Percentiles rank a stretch among this genome's conserved stretches.
phyloP scores from a whole-genome alignment of 352 stramenopile species.

The Pelagophyceae sp. region DNA sequence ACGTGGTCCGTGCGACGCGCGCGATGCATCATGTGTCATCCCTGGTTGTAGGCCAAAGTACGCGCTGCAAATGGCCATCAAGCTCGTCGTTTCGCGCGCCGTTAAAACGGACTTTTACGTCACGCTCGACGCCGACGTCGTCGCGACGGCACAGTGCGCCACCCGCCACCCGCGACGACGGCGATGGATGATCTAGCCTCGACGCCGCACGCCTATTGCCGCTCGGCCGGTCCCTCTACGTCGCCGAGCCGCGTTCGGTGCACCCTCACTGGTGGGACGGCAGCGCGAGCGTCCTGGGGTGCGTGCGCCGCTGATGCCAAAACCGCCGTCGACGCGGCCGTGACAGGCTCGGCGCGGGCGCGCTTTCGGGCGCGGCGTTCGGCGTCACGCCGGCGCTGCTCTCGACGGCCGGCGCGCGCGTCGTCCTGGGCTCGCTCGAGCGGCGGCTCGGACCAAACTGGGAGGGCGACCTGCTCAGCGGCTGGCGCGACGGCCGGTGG shows the following conservation, averaged over 20 bases:
- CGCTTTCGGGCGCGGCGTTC: too few species aligned
- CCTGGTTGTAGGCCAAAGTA: constrained; percentile 29
- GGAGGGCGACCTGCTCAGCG: background rate
- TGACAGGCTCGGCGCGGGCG: too few species aligned
- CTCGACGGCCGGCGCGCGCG: constrained; percentile 16
- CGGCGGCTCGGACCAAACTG: background rate
- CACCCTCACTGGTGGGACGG: constrained; percentile 17
- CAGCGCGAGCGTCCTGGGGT: background rate
- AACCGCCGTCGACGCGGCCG: too few species aligned
- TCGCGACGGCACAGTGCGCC: background rate
- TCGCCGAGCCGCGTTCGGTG: background rate
- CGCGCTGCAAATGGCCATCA: constrained; percentile 28
- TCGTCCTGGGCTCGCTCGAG: background rate
- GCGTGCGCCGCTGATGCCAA: too few species aligned
- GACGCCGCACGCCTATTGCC: background rate
- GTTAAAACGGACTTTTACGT: constrained; percentile 26
- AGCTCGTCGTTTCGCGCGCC: constrained; percentile 15
- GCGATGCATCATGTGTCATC: too few species aligned
- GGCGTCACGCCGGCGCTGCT: constrained; percentile 28
- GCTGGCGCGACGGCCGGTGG: background rate
- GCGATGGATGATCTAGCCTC: background rate
- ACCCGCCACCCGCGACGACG: background rate
- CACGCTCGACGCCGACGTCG: constrained; percentile 25
- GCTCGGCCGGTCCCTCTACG: background rate
- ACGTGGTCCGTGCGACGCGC: constrained; percentile 1